phyloP scores from a whole-genome alignment of 108 stramenopile genomes.

The Stephanodiscus triporus region DNA sequence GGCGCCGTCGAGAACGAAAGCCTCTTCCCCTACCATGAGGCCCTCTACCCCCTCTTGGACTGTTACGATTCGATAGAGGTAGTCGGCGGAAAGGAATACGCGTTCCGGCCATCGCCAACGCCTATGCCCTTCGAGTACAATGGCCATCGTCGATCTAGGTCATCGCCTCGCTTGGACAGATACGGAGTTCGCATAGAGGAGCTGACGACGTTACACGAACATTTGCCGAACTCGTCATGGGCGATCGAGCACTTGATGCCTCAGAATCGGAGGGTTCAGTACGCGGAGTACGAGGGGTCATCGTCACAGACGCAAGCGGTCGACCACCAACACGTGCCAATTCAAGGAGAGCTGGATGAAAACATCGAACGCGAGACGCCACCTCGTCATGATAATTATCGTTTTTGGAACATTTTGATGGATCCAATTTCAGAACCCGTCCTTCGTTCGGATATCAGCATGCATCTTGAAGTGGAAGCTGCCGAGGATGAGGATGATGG shows the following conservation, averaged over 20 bases:
- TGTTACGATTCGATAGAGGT: slow-evolving; percentile 50
- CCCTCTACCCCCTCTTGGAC: slow-evolving; percentile 56
- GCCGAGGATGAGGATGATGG: slow-evolving; percentile 6
- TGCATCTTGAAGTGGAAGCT: neutral
- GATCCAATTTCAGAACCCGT: slow-evolving; percentile 15
- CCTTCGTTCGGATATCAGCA: neutral
- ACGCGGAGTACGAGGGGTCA: slow-evolving; percentile 10
- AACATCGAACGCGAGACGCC: neutral
- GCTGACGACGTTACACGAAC: slow-evolving; percentile 17
- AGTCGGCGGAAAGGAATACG: neutral
- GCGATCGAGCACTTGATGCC: slow-evolving; percentile 42
- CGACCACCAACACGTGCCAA: neutral
- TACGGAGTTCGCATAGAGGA: slow-evolving; percentile 36
- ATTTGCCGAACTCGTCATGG: slow-evolving; percentile 49
- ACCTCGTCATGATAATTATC: slow-evolving; percentile 12
- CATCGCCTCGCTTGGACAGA: slow-evolving; percentile 24
- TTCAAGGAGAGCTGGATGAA: slow-evolving; percentile 7
- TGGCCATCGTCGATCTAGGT: slow-evolving; percentile 36
- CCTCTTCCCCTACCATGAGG: slow-evolving; percentile 57
- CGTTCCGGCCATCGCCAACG: slow-evolving; percentile 23
- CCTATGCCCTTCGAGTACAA: slow-evolving; percentile 26
- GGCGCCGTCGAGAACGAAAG: slow-evolving; percentile 39
- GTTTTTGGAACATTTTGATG: slow-evolving; percentile 43
- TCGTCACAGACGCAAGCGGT: neutral
- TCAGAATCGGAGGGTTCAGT: slow-evolving; percentile 23